Evolutionary conservation across 768 basidiomycete genomes (phyloP).

Genomic region (Tubosaeta sp.): DNA sequence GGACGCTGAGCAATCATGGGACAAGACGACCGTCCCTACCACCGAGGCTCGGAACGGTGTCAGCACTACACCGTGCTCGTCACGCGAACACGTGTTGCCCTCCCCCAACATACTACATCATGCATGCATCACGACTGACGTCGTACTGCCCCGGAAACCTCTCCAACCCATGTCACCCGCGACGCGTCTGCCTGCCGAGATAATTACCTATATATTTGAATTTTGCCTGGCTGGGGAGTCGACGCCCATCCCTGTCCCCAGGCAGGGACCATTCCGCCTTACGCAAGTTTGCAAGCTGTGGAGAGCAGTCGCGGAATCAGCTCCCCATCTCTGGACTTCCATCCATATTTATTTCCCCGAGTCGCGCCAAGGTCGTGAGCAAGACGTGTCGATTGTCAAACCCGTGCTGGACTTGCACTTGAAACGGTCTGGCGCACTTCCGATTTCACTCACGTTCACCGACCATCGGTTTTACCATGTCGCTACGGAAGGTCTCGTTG

Average conservation of each 20-base stretch:
- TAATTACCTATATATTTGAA: conserved; percentile 28
- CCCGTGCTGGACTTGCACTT: conserved; percentile 7
- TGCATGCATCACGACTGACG: background rate
- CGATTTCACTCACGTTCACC: conserved; percentile 18
- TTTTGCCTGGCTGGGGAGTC: background rate
- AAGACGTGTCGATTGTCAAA: conserved; percentile 4
- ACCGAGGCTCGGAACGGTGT: background rate
- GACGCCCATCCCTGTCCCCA: background rate
- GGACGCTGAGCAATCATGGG: background rate
- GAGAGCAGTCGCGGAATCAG: conserved; percentile 10
- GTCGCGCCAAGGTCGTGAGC: background rate
- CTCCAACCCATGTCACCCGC: conserved; percentile 1
- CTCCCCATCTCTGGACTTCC: conserved; percentile 21
- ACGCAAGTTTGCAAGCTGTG: conserved; percentile 19
- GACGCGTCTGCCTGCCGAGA: conserved; percentile 26
- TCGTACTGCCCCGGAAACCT: background rate
- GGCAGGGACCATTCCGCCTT: conserved; percentile 9
- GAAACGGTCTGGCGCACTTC: conserved; percentile 10
- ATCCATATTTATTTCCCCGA: conserved; percentile 15
- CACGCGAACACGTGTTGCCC: background rate
- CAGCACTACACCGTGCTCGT: background rate
- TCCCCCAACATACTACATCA: background rate
- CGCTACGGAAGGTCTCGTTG: conserved; percentile 5
- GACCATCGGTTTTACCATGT: conserved; percentile 13
- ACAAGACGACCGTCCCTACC: background rate